Evolutionary conservation across 2,329 filamentous ascomycete genomes (phyloP), one percentile per base, ranked within the genome.

Genomic region (Aspergillus pseudoterreus): DNA sequence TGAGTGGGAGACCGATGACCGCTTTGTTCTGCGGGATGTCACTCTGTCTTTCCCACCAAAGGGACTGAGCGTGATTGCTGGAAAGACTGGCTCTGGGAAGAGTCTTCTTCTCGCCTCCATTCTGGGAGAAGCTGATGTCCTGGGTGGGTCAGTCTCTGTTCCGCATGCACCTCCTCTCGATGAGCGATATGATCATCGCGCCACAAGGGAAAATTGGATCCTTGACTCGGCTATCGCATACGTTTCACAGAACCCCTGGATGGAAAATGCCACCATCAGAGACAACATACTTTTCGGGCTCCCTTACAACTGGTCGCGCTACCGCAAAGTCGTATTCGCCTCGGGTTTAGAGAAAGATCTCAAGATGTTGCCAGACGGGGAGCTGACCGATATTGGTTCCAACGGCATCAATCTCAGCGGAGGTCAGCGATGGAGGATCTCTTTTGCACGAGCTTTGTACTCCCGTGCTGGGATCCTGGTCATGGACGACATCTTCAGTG

Each of bases 371-470:
- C 74, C 82, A 0, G 87, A 92, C 63, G 89, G 89, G 4, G 88
- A 94, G 60, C 71, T 82, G 43, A 95, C 90, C 0, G 87, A 92
- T 62, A 88, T 95, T 47, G 90, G 90, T 10, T 87, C 88, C 2
- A 92, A 92, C 55, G 90, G 90, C 6, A 88, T 94, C 60, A 92
- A 92, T 59, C 75, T 95, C 6, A 90, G 86, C 55, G 90, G 90
- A 56, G 90, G 90, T 0, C 90, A 95, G 69, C 84, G 88, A 63
- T 92, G 89, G 87, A 82, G 90, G 47, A 80, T 94, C 30, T 89
- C 87, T 0, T 83, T 95, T 59, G 90, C 89, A 2, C 78, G 90
- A 43, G 88, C 89, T 1, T 76, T 94, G 15, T 94, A 94, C 68
- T 92, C 88, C 2, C 79, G 88, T 12, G 88, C 87, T 1, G 85